Percentiles rank a stretch among this genome's conserved stretches.
Evolutionary conservation across 768 basidiomycete species (phyloP).

Genomic region (Amylocystis lapponica): DNA sequence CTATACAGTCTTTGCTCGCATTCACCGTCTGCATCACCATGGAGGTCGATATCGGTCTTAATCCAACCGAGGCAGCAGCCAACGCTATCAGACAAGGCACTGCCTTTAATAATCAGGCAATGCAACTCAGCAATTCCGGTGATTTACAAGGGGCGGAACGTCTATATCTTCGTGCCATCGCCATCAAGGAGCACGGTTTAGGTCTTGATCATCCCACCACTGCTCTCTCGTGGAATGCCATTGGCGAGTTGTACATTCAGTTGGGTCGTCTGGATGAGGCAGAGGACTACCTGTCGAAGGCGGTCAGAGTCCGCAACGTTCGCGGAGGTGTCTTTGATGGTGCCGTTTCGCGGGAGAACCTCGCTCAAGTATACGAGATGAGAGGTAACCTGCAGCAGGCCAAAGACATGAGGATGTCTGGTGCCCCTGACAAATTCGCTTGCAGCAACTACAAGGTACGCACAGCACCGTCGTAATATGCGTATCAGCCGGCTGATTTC

Average conservation of each 20-base stretch:
- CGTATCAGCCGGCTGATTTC: no score
- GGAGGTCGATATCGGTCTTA: not conserved
- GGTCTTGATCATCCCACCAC: constrained; percentile 19
- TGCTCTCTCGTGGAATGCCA: constrained; percentile 28
- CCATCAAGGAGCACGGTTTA: constrained; percentile 18
- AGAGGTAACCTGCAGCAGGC: constrained; percentile 25
- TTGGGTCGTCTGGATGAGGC: constrained; percentile 31
- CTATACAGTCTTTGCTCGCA: no score
- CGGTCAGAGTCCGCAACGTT: constrained; percentile 21
- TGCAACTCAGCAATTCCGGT: constrained; percentile 12
- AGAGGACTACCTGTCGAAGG: constrained; percentile 28
- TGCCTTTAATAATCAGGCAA: constrained; percentile 17
- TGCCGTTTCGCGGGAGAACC: constrained; percentile 31
- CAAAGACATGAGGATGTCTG: constrained; percentile 21
- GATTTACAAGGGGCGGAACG: constrained; percentile 23
- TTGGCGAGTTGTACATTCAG: constrained; percentile 30
- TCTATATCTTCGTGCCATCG: constrained; percentile 26
- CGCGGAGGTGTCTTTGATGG: constrained; percentile 24
- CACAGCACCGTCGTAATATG: no score
- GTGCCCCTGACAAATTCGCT: constrained; percentile 18
- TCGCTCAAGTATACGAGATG: constrained; percentile 30
- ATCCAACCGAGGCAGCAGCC: constrained; percentile 4
- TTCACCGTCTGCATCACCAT: no score
- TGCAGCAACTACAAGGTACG: constrained; percentile 26
- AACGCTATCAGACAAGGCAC: constrained; percentile 7